Evolutionary conservation across 116 monocot species (phyloP).

Genomic region (Zostera marina): DNA sequence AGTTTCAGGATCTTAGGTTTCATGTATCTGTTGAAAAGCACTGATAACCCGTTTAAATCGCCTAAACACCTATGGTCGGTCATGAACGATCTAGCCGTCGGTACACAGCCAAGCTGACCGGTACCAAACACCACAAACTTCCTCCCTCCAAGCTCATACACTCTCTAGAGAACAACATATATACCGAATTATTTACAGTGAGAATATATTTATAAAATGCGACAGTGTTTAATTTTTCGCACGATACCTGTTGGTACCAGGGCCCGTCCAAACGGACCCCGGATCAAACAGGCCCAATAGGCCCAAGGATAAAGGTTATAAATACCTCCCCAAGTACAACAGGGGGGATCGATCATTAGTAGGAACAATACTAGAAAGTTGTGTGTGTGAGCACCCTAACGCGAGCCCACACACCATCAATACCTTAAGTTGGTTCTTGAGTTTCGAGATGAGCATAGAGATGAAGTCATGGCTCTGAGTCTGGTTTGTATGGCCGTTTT

Average conservation of each 20-base stretch:
- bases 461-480: conserved; percentile 11
- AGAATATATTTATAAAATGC: too few species aligned
- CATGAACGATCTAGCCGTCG: not conserved
- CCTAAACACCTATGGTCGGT: not conserved
- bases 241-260: too few species aligned
- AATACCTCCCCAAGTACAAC: too few species aligned
- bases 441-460: conserved; percentile 3
- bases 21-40: conserved; percentile 7
- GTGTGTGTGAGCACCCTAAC: too few species aligned
- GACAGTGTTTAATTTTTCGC: too few species aligned
- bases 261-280: too few species aligned
- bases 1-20: not conserved
- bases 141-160: conserved; percentile 11
- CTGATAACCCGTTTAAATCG: conserved; percentile 1
- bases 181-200: too few species aligned
- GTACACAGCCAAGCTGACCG: conserved; percentile 10
- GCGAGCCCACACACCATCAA: too few species aligned
- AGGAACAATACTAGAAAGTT: too few species aligned
- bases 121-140: conserved; percentile 13
- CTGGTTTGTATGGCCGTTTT: not conserved
- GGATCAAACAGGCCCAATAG: too few species aligned
- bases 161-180: not conserved
- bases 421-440: conserved; percentile 16
- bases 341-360: too few species aligned
- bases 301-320: too few species aligned